Conservation (phyloP, 2,329 filamentous ascomycete genomes). For the Capronia americana region DNA sequence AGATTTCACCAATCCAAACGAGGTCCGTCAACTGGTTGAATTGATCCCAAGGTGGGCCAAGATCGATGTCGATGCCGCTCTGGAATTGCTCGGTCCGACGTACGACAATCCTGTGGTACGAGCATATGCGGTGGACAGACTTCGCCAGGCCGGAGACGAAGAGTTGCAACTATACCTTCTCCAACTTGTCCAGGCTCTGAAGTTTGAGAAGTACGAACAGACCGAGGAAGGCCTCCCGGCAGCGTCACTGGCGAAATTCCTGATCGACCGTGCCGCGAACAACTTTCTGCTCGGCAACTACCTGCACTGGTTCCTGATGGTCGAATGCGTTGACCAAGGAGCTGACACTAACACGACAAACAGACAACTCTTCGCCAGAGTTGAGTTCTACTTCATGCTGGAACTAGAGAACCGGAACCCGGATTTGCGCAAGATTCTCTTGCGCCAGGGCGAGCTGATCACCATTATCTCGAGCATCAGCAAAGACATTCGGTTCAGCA, state of each 20-base stretch:
- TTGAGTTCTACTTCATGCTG: slow-evolving; percentile 95
- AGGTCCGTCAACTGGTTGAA: slow-evolving; percentile 87
- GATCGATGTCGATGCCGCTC: slow-evolving; percentile 91
- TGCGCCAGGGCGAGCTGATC: slow-evolving; percentile 88
- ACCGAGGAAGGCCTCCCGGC: slow-evolving; percentile 70
- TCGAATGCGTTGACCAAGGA: slow-evolving; percentile 87
- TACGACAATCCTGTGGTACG: slow-evolving; percentile 89
- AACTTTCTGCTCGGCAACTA: slow-evolving; percentile 94
- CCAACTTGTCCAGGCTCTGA: slow-evolving; percentile 93
- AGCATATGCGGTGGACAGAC: slow-evolving; percentile 88
- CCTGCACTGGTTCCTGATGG: slow-evolving; percentile 98
- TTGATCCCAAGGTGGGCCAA: slow-evolving; percentile 93
- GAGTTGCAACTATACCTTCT: slow-evolving; percentile 90
- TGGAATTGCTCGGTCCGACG: slow-evolving; percentile 89
- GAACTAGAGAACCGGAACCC: slow-evolving; percentile 78
- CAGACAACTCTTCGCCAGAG: slow-evolving; percentile 85
- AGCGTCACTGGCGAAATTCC: slow-evolving; percentile 85
- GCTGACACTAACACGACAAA: slow-evolving; percentile 73
- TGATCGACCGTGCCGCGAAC: slow-evolving; percentile 83
- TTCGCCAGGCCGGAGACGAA: slow-evolving; percentile 90
- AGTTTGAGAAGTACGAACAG: slow-evolving; percentile 80
- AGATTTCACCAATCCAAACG: slow-evolving; percentile 85
- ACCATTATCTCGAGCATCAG: slow-evolving; percentile 87
- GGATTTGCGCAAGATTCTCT: slow-evolving; percentile 75
- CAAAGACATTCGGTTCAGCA: slow-evolving; percentile 81